These are phyloP conservation scores for Botrytis pseudocinerea DNA, from an alignment of 2,329 filamentous ascomycete species.

Conservation along the genomic window DNA sequence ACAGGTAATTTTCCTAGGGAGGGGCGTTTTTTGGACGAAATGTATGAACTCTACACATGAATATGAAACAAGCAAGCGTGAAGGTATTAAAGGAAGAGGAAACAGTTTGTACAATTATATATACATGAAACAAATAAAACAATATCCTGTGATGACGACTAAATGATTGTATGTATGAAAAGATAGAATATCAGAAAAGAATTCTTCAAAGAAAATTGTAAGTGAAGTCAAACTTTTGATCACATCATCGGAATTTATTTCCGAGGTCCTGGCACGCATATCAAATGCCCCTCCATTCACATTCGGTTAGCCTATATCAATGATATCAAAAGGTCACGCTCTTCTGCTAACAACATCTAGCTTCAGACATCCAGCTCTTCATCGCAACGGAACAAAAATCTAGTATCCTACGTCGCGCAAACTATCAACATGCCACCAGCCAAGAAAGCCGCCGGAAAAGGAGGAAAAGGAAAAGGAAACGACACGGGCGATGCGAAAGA, in stretches of 20 bases:
- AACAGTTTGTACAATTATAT: neutral
- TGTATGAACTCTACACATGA: neutral
- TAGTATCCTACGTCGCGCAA: neutral
- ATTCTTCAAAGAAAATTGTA: neutral
- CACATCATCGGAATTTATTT: neutral
- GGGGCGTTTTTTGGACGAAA: neutral
- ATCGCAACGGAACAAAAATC: neutral
- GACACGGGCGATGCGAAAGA: constrained; percentile 44
- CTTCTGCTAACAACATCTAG: neutral
- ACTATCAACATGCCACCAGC: constrained; percentile 36
- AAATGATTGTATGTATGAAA: neutral
- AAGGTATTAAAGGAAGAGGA: neutral
- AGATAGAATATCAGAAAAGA: neutral
- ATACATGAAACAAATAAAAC: neutral
- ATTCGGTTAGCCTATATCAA: neutral
- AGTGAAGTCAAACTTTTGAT: neutral
- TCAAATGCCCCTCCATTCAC: constrained; percentile 6
- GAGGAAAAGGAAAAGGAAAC: constrained; percentile 38
- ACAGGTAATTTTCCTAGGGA: neutral
- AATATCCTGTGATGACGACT: neutral
- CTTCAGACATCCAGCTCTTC: neutral
- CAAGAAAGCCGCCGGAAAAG: constrained; percentile 37
- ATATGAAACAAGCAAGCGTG: neutral
- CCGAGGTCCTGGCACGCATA: neutral
- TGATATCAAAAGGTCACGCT: constrained; percentile 1